A percentile compares a stretch with the other conserved stretches of the same genome.
Evolutionary conservation across 1,284 basidiomycete species (phyloP).

Genomic region (Coniophora puteana): DNA sequence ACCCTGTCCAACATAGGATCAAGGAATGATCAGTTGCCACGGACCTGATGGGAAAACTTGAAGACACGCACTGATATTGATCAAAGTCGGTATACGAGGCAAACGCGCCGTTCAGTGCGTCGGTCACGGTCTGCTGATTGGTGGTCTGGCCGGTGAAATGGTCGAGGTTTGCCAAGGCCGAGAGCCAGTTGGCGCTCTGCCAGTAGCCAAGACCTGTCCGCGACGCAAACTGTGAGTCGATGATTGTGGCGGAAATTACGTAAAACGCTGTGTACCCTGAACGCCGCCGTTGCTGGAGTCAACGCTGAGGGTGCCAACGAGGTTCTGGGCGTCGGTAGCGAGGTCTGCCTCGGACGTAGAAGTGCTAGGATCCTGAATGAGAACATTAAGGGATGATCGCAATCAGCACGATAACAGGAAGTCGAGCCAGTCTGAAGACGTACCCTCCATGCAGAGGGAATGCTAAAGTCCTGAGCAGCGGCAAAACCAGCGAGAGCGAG

Average conservation of each 20-base stretch:
- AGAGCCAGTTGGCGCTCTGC: conserved; percentile 46
- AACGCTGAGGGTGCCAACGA: background rate
- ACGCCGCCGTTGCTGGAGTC: background rate
- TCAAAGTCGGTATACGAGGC: conserved; percentile 5
- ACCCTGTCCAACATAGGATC: background rate
- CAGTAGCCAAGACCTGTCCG: conserved; percentile 41
- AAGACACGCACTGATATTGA: conserved; percentile 9
- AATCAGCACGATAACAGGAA: no score
- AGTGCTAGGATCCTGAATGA: conserved; percentile 3
- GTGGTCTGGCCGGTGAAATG: background rate
- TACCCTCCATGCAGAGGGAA: conserved; percentile 5
- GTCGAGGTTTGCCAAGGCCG: conserved; percentile 34
- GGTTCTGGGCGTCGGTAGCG: conserved; percentile 1
- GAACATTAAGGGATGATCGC: no score
- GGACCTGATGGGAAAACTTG: background rate
- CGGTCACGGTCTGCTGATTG: conserved; percentile 4
- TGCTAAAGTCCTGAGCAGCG: conserved; percentile 1
- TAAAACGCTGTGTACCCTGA: background rate
- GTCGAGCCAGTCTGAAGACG: no score
- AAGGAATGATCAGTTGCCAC: background rate
- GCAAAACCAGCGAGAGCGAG: conserved; percentile 1
- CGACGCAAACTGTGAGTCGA: background rate
- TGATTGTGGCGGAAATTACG: no score
- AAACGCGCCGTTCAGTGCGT: conserved; percentile 4
- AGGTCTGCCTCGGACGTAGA: background rate